These are phyloP conservation scores for Fusarium sulawesiense DNA, from an alignment of 2,329 filamentous ascomycete species.

Conservation along the genomic window DNA sequence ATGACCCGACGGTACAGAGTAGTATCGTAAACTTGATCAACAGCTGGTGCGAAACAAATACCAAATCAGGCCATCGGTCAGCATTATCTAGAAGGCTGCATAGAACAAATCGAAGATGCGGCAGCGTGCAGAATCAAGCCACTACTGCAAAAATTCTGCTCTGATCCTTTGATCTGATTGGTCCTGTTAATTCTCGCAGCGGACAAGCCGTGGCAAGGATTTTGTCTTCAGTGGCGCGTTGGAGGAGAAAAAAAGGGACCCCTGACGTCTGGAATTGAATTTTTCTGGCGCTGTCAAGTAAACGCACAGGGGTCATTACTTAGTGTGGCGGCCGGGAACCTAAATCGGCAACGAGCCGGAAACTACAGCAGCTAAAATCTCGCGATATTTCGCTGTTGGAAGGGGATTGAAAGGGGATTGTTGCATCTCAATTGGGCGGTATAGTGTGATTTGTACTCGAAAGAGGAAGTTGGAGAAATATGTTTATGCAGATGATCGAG, in stretches of 20 bases:
- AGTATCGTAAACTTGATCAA: neutral
- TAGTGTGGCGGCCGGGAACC: constrained; percentile 17
- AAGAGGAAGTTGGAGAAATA: constrained; percentile 5
- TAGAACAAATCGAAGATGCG: constrained; percentile 33
- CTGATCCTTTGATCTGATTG: constrained; percentile 10
- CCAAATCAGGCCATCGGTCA: constrained; percentile 20
- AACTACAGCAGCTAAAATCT: constrained; percentile 34
- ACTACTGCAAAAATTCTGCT: constrained; percentile 9
- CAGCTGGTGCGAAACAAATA: neutral
- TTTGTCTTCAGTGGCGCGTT: constrained; percentile 9
- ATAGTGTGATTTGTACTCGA: neutral
- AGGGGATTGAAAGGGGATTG: neutral
- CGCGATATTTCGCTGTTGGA: constrained; percentile 30
- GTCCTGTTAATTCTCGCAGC: constrained; percentile 9
- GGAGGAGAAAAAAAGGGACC: neutral
- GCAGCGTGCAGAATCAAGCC: constrained; percentile 30
- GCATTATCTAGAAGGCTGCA: constrained; percentile 18
- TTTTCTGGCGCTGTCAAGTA: constrained; percentile 6
- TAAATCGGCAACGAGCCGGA: constrained; percentile 19
- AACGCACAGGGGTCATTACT: neutral
- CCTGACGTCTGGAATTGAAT: constrained; percentile 11
- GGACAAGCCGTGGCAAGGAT: constrained; percentile 32
- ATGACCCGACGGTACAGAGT: constrained; percentile 6
- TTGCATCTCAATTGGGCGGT: neutral
- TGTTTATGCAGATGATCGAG: neutral